Evolutionary conservation across 768 basidiomycete species (phyloP).

Genomic region (Pleurotus pulmonarius): DNA sequence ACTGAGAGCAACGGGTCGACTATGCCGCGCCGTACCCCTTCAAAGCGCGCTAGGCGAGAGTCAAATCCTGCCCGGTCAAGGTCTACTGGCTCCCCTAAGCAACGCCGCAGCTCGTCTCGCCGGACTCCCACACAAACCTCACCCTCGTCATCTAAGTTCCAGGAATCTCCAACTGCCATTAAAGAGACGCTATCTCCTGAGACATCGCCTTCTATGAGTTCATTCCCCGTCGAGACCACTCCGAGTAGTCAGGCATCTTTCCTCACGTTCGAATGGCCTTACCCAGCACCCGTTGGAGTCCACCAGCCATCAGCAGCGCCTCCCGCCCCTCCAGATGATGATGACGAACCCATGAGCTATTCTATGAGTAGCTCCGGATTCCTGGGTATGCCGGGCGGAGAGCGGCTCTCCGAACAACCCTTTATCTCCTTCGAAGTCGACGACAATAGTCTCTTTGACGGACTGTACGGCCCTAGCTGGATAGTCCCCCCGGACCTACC

Average conservation of each 20-base stretch:
- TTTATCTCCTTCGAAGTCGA: conserved; percentile 20
- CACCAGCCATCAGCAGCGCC: not conserved
- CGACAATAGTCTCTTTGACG: not conserved
- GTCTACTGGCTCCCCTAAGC: not conserved
- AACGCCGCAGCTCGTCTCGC: conserved; percentile 2
- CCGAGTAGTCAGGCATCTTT: not conserved
- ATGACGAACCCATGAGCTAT: conserved; percentile 1
- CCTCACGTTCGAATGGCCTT: conserved; percentile 2
- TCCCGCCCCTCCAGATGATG: not conserved
- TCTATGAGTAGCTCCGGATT: not conserved
- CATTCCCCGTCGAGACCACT: not conserved
- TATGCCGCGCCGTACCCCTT: not conserved
- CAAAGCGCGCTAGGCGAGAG: not conserved
- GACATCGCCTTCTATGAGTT: not conserved
- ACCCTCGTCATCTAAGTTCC: not conserved
- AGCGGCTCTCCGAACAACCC: conserved; percentile 35
- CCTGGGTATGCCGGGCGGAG: conserved; percentile 37
- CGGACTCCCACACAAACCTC: not conserved
- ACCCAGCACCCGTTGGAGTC: not conserved
- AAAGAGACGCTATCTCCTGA: not conserved
- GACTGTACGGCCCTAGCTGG: not conserved
- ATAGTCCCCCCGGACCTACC: not conserved
- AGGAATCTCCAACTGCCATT: not conserved
- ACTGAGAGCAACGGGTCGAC: not conserved
- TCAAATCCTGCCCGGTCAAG: not conserved